Base-by-base conservation (phyloP, 176 grass and related monocot species). In the Carex myosuroides region DNA sequence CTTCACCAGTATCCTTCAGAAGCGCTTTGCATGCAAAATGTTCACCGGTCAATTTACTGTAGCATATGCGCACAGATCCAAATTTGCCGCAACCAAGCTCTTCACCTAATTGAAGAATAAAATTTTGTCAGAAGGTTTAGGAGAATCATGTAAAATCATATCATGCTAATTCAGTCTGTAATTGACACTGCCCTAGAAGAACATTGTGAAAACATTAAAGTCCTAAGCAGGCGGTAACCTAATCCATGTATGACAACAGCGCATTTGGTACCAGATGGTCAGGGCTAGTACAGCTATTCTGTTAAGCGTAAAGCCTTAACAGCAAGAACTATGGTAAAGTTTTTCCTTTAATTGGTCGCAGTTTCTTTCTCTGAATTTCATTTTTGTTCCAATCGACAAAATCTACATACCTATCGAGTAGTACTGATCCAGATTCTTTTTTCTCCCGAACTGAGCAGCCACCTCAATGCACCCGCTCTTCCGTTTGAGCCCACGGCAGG, bases 381-480 rank as follows among this genome's bases (percentile, higher is more conserved):
- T 22, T 35, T 35, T 33, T 18, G 24, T 35, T 32, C 52, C 13
- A 12, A 78, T 56, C 73, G 73, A 50, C 50, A n/a, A 16, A 57
- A 78, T 56, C 12, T 67, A 30, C 21, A 30, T 68, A 83, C 81
- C 91, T n/a, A 99, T 82, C 16, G 88, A 88, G 88, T 96, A 99
- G 90, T 91, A 87, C 65, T 69, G 39, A 10, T 99, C 93, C 29
- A 96, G 87, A 29, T 88, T 88, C 88, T 88, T 96, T 64, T 89
- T 96, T 44, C 97, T 88, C n/a, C 97, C 88, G 62, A 99, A 90
- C 62, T 87, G 85, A 10, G 91, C 95, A 35, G 85, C 90, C 3
- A 88, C 79, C 21, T 99, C 97, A 69, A 99, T 81, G 87, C 97
- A 99, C 11, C 97, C 97, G 3, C 91, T 81, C 90, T 99, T 99